Evolutionary conservation across 2,329 filamentous ascomycete species (phyloP).

Genomic region (Cladosporium oxysporum): DNA sequence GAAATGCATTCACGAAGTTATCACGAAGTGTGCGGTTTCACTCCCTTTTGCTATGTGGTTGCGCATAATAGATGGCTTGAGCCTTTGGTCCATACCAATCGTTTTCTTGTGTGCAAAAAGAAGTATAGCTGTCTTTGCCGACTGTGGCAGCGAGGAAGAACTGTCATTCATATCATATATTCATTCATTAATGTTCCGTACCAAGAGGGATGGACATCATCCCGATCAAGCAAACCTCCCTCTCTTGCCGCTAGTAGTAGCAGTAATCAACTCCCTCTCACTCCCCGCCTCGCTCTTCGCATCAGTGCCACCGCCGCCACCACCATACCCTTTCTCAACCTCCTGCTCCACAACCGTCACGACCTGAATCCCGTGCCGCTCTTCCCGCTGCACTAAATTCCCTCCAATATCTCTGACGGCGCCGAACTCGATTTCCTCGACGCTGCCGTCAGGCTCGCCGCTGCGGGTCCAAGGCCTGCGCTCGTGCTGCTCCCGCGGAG

Average conservation of each 20-base stretch:
- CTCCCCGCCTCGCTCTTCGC: slow-evolving; percentile 22
- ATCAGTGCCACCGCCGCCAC: neutral
- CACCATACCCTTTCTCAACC: slow-evolving; percentile 19
- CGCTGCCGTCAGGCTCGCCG: neutral
- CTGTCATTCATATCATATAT: no score
- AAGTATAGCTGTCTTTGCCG: no score
- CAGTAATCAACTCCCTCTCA: slow-evolving; percentile 13
- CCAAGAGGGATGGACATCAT: neutral
- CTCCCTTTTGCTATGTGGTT: neutral
- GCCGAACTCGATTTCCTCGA: slow-evolving; percentile 15
- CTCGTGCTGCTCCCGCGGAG: neutral
- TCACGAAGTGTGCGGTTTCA: neutral
- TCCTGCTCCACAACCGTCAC: slow-evolving; percentile 27
- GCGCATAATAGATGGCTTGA: no score
- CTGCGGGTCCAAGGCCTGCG: neutral
- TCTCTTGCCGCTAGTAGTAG: neutral
- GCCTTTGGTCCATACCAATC: no score
- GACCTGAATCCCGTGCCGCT: slow-evolving; percentile 27
- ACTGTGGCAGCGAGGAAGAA: no score
- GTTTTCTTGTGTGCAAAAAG: no score
- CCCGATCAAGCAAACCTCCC: neutral
- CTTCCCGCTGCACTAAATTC: slow-evolving; percentile 14
- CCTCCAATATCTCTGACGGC: neutral
- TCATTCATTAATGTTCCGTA: no score
- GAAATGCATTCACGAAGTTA: neutral